Evolutionary conservation across 441 rosid genomes (phyloP).

Genomic region (Rhodomyrtus psidioides): DNA sequence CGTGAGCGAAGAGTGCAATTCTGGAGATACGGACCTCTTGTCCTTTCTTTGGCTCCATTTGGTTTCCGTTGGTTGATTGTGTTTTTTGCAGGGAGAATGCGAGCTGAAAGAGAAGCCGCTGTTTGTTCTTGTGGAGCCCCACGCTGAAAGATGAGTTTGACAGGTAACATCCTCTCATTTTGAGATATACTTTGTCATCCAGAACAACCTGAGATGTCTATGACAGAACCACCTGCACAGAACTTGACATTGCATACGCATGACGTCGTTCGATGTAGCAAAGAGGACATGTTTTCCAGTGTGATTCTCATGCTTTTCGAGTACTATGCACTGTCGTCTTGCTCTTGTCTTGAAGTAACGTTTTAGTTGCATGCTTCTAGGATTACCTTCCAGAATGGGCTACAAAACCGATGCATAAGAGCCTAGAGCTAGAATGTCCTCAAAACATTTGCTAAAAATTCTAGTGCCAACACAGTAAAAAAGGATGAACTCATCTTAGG

Average conservation of each 20-base stretch:
- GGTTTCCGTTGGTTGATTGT: background rate
- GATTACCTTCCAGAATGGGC: background rate
- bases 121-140: slow-evolving; percentile 84
- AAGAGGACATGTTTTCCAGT: background rate
- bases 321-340: background rate
- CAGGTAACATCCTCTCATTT: background rate
- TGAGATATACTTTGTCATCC: background rate
- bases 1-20: background rate
- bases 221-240: background rate
- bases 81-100: slow-evolving; percentile 48
- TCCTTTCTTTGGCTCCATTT: background rate
- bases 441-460: background rate
- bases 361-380: background rate
- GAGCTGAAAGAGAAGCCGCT: slow-evolving; percentile 87
- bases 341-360: background rate
- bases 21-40: background rate
- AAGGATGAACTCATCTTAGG: background rate
- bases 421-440: background rate
- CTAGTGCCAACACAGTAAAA: background rate
- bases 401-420: background rate
- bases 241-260: background rate
- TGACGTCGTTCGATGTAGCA: background rate
- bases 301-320: background rate
- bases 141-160: background rate
- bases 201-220: background rate